Base-by-base conservation (phyloP, 2,329 filamentous ascomycete genomes). In the Beauveria asiatica region DNA sequence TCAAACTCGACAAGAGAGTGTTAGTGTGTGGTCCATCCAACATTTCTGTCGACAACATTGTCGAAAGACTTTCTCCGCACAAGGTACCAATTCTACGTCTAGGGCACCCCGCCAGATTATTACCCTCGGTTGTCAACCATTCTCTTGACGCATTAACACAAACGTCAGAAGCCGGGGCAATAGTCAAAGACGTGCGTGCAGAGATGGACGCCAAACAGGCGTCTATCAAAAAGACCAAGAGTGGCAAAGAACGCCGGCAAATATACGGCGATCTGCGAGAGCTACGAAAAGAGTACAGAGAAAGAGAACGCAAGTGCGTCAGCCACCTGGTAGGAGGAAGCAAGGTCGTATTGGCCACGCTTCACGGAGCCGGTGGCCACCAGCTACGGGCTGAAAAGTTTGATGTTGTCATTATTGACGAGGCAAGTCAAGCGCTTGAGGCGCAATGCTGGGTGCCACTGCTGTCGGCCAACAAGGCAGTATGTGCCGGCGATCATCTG, bases 21-120 rank as follows among this genome's bases (percentile, higher is more conserved):
- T 80, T 97, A 1, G 93, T 97, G n/a, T 97, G 94, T 68, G 94
- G 93, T 0, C 94, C 94, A 0, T 96, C 91, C 33, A 99, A 99
- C 71, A 92, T 99, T 66, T 94, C 91, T 0, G 94, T 99, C 1
- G 94, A 99, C 80, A 99, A 99, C 70, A 96, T 99, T 61, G 92
- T 97, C 9, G 94, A 99, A 74, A 86, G 94, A 8, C 82, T 97
- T 1, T 85, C 92, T 2, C 85, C 89, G 0, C 89, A 92, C 72
- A 92, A 91, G 68, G 80, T 97, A 1, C 88, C 91, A 0, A 91
- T 97, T 67, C 83, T 97, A 41, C 88, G 94, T 1, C 83, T 99
- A 0, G 94, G 94, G 1, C 94, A 99, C 72, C 94, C 94, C 0
- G 94, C 94, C 1, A 86, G 94, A 21, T 80, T 99, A 27, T 80